These are phyloP conservation scores for Penicillium sp. DNA, from an alignment of 2,329 filamentous ascomycete genomes.

Conservation along the genomic window DNA sequence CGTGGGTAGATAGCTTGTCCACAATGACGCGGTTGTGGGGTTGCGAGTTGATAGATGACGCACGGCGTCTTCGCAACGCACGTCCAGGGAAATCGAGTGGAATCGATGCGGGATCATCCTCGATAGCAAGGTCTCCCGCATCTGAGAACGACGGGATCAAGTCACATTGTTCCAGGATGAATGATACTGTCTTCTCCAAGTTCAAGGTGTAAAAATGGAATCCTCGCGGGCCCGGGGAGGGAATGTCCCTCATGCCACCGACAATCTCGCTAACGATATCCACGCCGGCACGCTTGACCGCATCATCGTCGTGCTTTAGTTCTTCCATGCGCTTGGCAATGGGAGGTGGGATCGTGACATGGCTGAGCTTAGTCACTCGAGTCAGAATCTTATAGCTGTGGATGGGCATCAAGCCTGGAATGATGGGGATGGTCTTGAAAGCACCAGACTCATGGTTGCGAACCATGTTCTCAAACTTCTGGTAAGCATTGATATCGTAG, in stretches of 20 bases:
- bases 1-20: constrained; percentile 49
- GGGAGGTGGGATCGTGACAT: constrained; percentile 72
- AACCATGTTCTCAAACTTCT: constrained; percentile 72
- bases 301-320: constrained; percentile 48
- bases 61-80: constrained; percentile 54
- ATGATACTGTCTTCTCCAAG: constrained; percentile 90
- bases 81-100: constrained; percentile 24
- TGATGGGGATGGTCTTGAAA: constrained; percentile 84
- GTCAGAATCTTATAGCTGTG: constrained; percentile 96
- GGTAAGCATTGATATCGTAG: constrained; percentile 83
- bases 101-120: constrained; percentile 32
- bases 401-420: constrained; percentile 95
- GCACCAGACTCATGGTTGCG: constrained; percentile 77
- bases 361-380: constrained; percentile 88
- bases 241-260: constrained; percentile 68
- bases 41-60: constrained; percentile 78
- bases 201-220: constrained; percentile 99
- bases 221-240: constrained; percentile 62
- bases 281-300: constrained; percentile 49
- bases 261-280: constrained; percentile 79
- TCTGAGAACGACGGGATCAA: constrained; percentile 66
- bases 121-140: constrained; percentile 45
- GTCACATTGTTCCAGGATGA: constrained; percentile 81
- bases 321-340: constrained; percentile 63
- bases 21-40: constrained; percentile 87